phyloP scores from a whole-genome alignment of 352 stramenopile genomes.

The Phytopythium vexans region DNA sequence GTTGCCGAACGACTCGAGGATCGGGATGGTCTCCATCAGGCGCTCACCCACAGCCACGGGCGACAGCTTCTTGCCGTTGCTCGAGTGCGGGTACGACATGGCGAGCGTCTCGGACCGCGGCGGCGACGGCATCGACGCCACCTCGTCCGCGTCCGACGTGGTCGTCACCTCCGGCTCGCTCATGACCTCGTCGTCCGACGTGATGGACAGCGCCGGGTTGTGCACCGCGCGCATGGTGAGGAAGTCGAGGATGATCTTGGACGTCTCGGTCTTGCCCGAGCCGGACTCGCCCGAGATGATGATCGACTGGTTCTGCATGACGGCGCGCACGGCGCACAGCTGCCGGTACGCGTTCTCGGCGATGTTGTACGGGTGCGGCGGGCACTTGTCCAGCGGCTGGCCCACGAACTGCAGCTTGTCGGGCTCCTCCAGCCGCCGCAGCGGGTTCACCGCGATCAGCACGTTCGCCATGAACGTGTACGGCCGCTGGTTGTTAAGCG shows the following conservation, averaged over 20 bases:
- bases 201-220: constrained; percentile 36
- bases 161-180: constrained; percentile 61
- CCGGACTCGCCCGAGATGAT: constrained; percentile 93
- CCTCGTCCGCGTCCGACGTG: background rate
- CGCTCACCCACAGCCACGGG: constrained; percentile 66
- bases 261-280: constrained; percentile 94
- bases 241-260: constrained; percentile 91
- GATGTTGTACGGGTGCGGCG: constrained; percentile 83
- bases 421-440: constrained; percentile 66
- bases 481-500: constrained; percentile 64
- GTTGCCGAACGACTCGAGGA: constrained; percentile 89
- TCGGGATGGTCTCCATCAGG: constrained; percentile 90
- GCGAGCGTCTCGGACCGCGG: constrained; percentile 47
- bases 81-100: constrained; percentile 73
- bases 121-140: constrained; percentile 23
- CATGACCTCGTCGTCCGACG: constrained; percentile 54
- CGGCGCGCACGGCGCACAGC: constrained; percentile 70
- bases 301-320: constrained; percentile 93
- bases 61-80: constrained; percentile 49
- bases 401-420: constrained; percentile 70
- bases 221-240: constrained; percentile 69
- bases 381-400: constrained; percentile 63
- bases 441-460: constrained; percentile 81
- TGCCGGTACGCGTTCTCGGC: constrained; percentile 83
- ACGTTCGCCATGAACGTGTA: constrained; percentile 90